Conservation (phyloP, 1,284 basidiomycete genomes). For the Pseudozyma thailandica region DNA sequence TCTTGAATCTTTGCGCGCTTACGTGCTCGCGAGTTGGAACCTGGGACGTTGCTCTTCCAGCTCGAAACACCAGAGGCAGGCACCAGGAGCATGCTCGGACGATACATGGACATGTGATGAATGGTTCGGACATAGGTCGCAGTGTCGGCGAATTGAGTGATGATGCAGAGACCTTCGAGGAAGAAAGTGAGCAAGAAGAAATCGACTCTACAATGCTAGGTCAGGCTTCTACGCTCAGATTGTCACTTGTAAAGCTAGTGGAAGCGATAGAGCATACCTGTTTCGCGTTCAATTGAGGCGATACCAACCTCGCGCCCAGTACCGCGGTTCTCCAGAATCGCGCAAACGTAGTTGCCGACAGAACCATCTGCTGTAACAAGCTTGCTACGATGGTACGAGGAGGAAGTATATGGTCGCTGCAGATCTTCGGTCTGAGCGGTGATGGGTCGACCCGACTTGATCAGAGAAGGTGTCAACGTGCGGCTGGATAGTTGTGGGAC, state of each 20-base stretch:
- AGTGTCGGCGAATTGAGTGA: slow-evolving; percentile 70
- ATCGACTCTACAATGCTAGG: no score
- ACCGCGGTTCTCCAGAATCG: slow-evolving; percentile 67
- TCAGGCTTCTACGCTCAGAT: no score
- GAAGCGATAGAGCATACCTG: slow-evolving; percentile 71
- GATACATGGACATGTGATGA: slow-evolving; percentile 83
- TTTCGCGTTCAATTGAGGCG: slow-evolving; percentile 82
- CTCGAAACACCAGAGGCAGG: slow-evolving; percentile 8
- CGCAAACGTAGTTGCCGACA: slow-evolving; percentile 41
- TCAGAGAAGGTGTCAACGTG: not conserved
- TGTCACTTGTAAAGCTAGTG: not conserved
- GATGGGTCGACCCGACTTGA: not conserved
- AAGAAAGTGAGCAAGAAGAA: not conserved
- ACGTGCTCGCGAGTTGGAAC: not conserved
- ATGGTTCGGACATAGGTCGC: slow-evolving; percentile 82
- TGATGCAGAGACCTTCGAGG: slow-evolving; percentile 19
- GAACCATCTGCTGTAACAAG: slow-evolving; percentile 38
- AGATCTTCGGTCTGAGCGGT: slow-evolving; percentile 6
- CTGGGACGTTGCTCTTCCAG: not conserved
- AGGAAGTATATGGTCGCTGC: slow-evolving; percentile 37
- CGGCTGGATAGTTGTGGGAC: not conserved
- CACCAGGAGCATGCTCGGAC: slow-evolving; percentile 76
- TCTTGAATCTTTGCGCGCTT: slow-evolving; percentile 11
- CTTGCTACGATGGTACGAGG: slow-evolving; percentile 40
- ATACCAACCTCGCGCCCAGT: slow-evolving; percentile 83